These are phyloP conservation scores for Scenedesmus sp. DNA, from an alignment of 163 green algal genomes.

Conservation along the genomic window DNA sequence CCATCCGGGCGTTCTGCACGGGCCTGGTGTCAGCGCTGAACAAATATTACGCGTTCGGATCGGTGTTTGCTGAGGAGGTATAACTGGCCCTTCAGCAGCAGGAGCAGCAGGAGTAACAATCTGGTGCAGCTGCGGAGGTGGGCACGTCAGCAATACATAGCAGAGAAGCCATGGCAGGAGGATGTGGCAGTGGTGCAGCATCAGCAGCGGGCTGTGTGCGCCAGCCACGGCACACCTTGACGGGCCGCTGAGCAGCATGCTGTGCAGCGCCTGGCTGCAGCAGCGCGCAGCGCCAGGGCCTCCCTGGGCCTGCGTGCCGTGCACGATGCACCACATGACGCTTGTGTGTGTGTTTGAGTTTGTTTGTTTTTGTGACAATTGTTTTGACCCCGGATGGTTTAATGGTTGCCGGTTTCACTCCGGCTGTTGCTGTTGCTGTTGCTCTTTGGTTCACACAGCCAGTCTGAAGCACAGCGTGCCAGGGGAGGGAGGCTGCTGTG, in stretches of 20 bases:
- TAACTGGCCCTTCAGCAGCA: constrained; percentile 12
- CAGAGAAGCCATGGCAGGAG: neutral
- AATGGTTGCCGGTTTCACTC: neutral
- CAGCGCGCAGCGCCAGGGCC: too few relatives aligned
- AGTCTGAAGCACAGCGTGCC: too few relatives aligned
- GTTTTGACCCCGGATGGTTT: neutral
- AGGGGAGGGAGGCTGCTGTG: too few relatives aligned
- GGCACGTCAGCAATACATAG: neutral
- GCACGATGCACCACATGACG: neutral
- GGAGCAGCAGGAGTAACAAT: neutral
- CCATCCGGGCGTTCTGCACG: constrained; percentile 81
- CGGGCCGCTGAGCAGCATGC: neutral
- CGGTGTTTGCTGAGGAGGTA: constrained; percentile 73
- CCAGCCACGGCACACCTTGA: neutral
- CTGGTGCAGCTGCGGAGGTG: neutral
- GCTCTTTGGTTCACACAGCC: too few relatives aligned
- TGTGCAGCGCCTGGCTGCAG: neutral
- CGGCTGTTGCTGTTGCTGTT: too few relatives aligned
- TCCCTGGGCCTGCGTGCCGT: neutral
- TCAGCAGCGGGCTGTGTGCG: neutral
- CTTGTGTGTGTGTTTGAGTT: neutral
- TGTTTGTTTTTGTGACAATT: neutral
- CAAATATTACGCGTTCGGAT: constrained; percentile 74
- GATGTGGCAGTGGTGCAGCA: neutral
- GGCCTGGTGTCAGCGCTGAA: constrained; percentile 68